Evolutionary conservation across 345 rosid species (phyloP).

Genomic region (Pelargonium nanum): DNA sequence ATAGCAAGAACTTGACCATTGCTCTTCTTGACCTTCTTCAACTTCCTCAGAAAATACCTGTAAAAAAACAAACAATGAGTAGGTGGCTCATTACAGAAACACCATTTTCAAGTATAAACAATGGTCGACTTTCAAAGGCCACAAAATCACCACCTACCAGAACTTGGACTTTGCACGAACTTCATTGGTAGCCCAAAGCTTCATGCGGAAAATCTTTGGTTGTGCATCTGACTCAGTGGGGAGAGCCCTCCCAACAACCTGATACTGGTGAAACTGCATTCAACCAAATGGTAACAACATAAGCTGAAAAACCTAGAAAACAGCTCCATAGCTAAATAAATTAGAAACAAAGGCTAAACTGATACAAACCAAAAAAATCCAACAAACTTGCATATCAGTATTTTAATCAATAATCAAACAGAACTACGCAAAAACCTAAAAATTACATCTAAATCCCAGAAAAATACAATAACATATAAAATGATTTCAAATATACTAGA

Average conservation of each 20-base stretch:
- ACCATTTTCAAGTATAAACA: background rate
- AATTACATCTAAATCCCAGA: too few relatives aligned
- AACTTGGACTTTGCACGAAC: conserved; percentile 18
- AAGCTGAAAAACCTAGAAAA: too few relatives aligned
- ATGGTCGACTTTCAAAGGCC: background rate
- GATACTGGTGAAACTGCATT: conserved; percentile 17
- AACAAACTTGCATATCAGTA: too few relatives aligned
- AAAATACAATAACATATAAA: too few relatives aligned
- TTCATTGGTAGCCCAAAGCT: conserved; percentile 16
- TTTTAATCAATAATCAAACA: too few relatives aligned
- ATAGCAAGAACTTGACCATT: background rate
- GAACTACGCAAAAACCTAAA: too few relatives aligned
- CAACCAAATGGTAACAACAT: too few relatives aligned
- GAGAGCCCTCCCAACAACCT: conserved; percentile 14
- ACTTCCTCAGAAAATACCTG: conserved; percentile 5
- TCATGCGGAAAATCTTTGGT: conserved; percentile 17
- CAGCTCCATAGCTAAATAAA: too few relatives aligned
- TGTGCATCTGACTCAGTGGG: conserved; percentile 15
- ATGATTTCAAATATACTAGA: too few relatives aligned
- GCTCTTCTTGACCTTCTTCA: background rate
- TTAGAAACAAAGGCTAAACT: too few relatives aligned
- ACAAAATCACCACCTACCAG: conserved; percentile 8
- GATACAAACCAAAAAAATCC: too few relatives aligned
- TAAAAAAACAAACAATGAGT: background rate
- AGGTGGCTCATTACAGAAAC: background rate